phyloP scores from a whole-genome alignment of 352 stramenopile genomes.

The Globisporangium spiculum region DNA sequence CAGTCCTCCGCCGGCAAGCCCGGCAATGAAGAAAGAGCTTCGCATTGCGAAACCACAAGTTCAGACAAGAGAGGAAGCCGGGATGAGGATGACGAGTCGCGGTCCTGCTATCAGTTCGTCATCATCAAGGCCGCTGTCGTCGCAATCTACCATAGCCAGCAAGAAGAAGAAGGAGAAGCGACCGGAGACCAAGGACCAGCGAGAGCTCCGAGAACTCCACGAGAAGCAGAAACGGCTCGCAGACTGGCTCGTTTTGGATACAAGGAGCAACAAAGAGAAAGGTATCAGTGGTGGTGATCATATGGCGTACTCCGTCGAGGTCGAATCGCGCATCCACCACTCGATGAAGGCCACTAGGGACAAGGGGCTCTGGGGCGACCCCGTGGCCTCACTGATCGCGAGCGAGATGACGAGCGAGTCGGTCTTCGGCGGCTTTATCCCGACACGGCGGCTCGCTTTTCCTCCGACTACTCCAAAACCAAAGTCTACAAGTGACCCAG shows the following conservation, averaged over 20 bases:
- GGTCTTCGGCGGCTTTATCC: slow-evolving; percentile 42
- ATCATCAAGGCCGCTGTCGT: not conserved
- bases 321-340: slow-evolving; percentile 30
- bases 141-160: not conserved
- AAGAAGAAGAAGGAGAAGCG: slow-evolving; percentile 9
- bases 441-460: slow-evolving; percentile 35
- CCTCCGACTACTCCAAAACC: not conserved
- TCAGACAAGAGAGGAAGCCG: not conserved
- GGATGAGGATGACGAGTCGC: not conserved
- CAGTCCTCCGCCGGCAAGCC: not conserved
- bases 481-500: not conserved
- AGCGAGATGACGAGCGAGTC: slow-evolving; percentile 55
- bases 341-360: slow-evolving; percentile 24
- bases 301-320: slow-evolving; percentile 34
- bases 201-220: slow-evolving; percentile 11
- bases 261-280: slow-evolving; percentile 11
- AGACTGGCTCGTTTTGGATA: slow-evolving; percentile 8
- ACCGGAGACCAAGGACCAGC: not conserved
- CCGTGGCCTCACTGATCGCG: slow-evolving; percentile 46
- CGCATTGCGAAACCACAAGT: not conserved
- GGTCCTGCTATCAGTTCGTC: not conserved
- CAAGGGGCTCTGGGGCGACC: slow-evolving; percentile 37
- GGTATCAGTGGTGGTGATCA: not conserved
- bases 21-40: not conserved
- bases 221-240: slow-evolving; percentile 15